Conservation (phyloP, 805 yeast species). For the Candida silvatica region DNA sequence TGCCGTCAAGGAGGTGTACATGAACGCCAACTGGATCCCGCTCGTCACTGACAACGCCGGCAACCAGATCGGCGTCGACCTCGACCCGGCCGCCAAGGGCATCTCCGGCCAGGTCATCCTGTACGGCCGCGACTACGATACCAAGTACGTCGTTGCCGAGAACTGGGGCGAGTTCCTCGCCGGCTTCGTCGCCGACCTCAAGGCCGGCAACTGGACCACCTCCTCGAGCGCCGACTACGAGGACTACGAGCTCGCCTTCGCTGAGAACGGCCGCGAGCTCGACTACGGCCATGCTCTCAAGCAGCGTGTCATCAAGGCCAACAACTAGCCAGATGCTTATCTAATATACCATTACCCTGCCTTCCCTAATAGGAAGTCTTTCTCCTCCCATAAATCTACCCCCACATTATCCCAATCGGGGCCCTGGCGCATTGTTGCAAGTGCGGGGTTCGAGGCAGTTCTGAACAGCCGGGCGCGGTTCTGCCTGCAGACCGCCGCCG, state of each 20-base stretch:
- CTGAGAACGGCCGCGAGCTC: slow-evolving; percentile 31
- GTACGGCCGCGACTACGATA: slow-evolving; percentile 87
- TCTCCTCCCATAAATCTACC: too few relatives aligned
- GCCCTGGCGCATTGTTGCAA: too few relatives aligned
- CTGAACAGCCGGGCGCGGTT: too few relatives aligned
- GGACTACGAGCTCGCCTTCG: slow-evolving; percentile 63
- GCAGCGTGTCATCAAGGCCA: slow-evolving; percentile 2
- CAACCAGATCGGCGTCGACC: slow-evolving; percentile 80
- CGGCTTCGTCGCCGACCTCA: slow-evolving; percentile 77
- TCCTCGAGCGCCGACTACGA: slow-evolving; percentile 56
- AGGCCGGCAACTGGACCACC: slow-evolving; percentile 62
- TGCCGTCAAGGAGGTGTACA: slow-evolving; percentile 58
- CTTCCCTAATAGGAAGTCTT: too few relatives aligned
- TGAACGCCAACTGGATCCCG: slow-evolving; percentile 86
- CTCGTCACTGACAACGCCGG: slow-evolving; percentile 79
- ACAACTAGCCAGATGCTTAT: not conserved
- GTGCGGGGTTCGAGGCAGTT: too few relatives aligned
- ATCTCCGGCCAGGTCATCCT: slow-evolving; percentile 78
- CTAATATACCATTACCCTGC: too few relatives aligned
- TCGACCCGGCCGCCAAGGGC: slow-evolving; percentile 69
- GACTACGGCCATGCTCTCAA: slow-evolving; percentile 33
- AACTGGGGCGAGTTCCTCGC: slow-evolving; percentile 82
- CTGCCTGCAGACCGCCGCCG: too few relatives aligned
- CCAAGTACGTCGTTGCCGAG: slow-evolving; percentile 71
- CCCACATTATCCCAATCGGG: too few relatives aligned